Base-by-base conservation (phyloP, 2,329 filamentous ascomycete species). In the Dactylellina parvicollis region DNA sequence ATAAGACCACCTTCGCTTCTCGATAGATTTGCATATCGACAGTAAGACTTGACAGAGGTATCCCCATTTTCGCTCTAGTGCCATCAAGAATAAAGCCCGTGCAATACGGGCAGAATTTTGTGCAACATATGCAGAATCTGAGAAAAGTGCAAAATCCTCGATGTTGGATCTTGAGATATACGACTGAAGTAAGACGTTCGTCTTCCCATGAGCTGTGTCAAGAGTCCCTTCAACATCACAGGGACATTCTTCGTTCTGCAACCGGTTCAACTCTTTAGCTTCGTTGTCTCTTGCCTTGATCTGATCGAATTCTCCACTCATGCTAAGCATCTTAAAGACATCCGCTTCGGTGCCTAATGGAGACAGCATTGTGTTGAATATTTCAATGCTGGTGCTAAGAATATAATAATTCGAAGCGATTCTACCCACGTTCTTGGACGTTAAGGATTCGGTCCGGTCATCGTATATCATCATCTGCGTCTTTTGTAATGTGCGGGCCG, bases 391-490 rank as follows among this genome's bases (percentile, higher is more conserved):
- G 12, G 90, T 90, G 78, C 99, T 93, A 50, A 96, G 85, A 52
- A 99, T 94, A 79, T 99, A 99, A 79, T 90, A 99, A 80, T 99
- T 94, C 80, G 94, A 98, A 14, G 95, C 95, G 80, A 99, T 99
- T 14, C 95, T 89, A 2, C 95, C 95, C 55, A 98, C 90, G 78
- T 99, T 94, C 80, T 99, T 99, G 72, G 92, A 91, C 70, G 92
- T 89, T 7, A 99, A 86, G 78, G 97, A 94, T 77, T 97, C 94
- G 0, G 94, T 99, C 16, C 85, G 87, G 79, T 98, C 95, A 76
- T 99, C 97, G 83, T 94, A 99, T 65, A 99, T 95, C 78, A 99
- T 95, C 96, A 99, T 99, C 81, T 99, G 95, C 77, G 92, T 96
- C 79, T 93, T 86, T 79, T 97, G 93, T 44, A 99, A 83, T 3